These are phyloP conservation scores for Aspergillus puulaauensis DNA, from an alignment of 2,329 filamentous ascomycete genomes.

Conservation along the genomic window DNA sequence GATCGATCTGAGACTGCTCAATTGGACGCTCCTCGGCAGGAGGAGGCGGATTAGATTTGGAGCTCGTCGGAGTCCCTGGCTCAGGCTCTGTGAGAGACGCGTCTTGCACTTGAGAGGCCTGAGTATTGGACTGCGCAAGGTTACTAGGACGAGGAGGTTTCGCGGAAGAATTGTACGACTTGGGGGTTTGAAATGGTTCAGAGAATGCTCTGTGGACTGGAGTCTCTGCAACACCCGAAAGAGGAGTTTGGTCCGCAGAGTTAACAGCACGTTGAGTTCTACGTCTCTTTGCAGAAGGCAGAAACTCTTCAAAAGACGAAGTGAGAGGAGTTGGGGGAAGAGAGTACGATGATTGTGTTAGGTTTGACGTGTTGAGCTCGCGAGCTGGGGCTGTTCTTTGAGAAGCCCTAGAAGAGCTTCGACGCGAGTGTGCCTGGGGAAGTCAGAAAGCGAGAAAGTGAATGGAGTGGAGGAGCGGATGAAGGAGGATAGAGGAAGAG, in stretches of 20 bases:
- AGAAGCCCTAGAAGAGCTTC: constrained; percentile 22
- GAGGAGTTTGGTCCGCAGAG: constrained; percentile 13
- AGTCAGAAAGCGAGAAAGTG: not conserved
- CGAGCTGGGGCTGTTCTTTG: constrained; percentile 18
- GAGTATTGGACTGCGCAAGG: constrained; percentile 8
- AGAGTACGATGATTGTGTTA: constrained; percentile 22
- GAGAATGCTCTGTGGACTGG: constrained; percentile 5
- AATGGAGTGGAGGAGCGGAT: not conserved
- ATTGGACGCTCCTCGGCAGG: constrained; percentile 5
- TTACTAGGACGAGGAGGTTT: constrained; percentile 12
- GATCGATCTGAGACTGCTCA: not conserved
- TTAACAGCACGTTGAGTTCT: constrained; percentile 17
- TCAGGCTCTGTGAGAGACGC: not conserved
- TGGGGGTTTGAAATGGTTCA: constrained; percentile 8
- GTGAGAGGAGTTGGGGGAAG: constrained; percentile 21
- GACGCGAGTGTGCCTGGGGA: constrained; percentile 13
- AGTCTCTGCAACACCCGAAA: constrained; percentile 8
- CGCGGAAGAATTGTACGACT: constrained; percentile 2
- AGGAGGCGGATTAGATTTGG: constrained; percentile 7
- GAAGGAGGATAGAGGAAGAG: not conserved
- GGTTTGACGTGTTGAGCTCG: constrained; percentile 12
- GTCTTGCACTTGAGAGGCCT: not conserved
- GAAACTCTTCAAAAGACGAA: constrained; percentile 23
- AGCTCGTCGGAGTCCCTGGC: constrained; percentile 1
- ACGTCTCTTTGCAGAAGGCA: constrained; percentile 20